These are phyloP conservation scores for Platismatia glauca DNA, from an alignment of 495 filamentous ascomycete genomes.

Conservation along the genomic window DNA sequence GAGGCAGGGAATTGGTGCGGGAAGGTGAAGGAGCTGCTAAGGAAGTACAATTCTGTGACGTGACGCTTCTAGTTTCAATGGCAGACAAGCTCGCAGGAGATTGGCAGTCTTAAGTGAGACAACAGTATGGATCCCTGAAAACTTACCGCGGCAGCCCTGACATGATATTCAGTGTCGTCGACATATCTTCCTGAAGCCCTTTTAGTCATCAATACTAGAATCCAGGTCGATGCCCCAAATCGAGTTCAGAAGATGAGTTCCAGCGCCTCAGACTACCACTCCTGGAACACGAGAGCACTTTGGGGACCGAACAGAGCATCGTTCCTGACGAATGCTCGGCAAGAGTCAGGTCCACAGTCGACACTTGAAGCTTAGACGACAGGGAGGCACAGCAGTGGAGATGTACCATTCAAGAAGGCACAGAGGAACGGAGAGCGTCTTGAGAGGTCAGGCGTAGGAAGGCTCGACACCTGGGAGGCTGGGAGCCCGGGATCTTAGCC, in stretches of 20 bases:
- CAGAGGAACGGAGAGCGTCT: neutral
- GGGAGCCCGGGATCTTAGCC: too few species aligned
- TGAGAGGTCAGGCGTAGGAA: neutral
- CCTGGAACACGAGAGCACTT: neutral
- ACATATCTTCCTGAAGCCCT: neutral
- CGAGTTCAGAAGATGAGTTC: neutral
- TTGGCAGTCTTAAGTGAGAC: neutral
- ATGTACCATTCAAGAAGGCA: neutral
- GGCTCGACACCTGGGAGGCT: neutral
- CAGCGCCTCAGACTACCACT: neutral
- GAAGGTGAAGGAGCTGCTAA: conserved; percentile 1
- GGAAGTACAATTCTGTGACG: neutral
- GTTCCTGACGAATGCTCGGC: neutral
- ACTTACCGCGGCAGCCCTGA: neutral
- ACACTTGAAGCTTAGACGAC: neutral
- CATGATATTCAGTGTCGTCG: too few species aligned
- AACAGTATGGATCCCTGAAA: neutral
- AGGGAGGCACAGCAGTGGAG: neutral
- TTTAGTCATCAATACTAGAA: neutral
- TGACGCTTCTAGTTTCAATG: neutral
- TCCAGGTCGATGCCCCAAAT: neutral
- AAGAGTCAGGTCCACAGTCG: neutral
- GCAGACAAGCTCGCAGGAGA: neutral
- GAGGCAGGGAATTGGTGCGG: conserved; percentile 11
- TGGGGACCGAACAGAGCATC: neutral